Base-by-base conservation (phyloP, 768 basidiomycete species). In the Pisolithus tinctorius region DNA sequence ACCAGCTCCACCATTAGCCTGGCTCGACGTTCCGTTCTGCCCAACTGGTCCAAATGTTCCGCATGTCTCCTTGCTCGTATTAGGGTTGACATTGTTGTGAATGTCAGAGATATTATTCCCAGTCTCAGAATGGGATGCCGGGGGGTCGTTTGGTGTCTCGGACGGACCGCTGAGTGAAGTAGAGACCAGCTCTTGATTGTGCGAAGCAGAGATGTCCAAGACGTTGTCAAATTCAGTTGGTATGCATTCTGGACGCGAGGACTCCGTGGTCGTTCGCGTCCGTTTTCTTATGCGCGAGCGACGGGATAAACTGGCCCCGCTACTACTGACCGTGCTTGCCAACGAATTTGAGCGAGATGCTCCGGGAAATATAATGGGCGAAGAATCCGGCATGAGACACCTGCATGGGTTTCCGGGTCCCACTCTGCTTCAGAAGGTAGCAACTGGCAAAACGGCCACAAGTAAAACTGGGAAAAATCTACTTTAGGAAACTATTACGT, bases 271-370 rank as follows among this genome's bases (percentile, higher is more conserved):
- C 23, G 82, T 80, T 61, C 64, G 72, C 47, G 79, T 80, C 66
- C 82, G 78, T 55, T 76, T 69, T 60, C 79, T 71, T 41, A 74
- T 76, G 53, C 66, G 64, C 25, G 68, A 68, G 44, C 79, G 76
- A 55, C 82, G 78, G 31, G 73, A 62, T 44, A 84, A 75, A 58
- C 76, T 77, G 26, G 71, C 67, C 4, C 70, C 72, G 59, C 78
- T 81, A 49, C 67, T 71, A 52, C 74, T 67, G 63, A 76, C 77
- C 17, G 76, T 66, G 52, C 68, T 69, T 4, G 68, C 63, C 39
- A 54, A 53, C 1, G 66, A 67, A 37, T 68, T 67, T 31, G 66
- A 67, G 58, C 68, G 66, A 16, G 68, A 66, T 1, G 68, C 63
- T n/a, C 66, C 64, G 11, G 66, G 49, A 34, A 64, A 62, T 29